These are phyloP conservation scores for Taiozyma onychis DNA, from an alignment of 1,139 yeast species.

Conservation along the genomic window DNA sequence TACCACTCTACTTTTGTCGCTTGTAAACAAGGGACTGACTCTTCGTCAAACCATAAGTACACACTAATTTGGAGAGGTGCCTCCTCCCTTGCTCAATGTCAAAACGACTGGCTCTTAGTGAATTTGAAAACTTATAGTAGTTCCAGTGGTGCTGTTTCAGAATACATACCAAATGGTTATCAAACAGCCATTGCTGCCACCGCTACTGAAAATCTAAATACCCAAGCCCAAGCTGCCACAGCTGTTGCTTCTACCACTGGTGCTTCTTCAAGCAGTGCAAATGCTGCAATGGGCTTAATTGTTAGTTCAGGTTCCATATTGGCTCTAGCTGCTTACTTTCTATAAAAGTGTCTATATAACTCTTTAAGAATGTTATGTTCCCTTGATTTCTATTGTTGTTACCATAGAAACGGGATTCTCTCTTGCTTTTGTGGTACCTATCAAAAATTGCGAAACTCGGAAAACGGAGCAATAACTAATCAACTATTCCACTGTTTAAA, in stretches of 20 bases:
- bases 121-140: conserved; percentile 10
- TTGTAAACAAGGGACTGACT: conserved; percentile 8
- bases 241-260: conserved; percentile 1
- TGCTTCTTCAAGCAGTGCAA: conserved; percentile 1
- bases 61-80: conserved; percentile 21
- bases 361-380: too few species aligned
- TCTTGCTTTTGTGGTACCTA: too few species aligned
- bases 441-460: too few species aligned
- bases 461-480: too few species aligned
- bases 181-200: conserved; percentile 15
- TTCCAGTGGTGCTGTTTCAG: conserved; percentile 6
- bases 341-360: background rate
- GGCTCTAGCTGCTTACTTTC: background rate
- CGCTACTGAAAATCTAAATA: conserved; percentile 15
- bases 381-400: background rate
- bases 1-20: conserved; percentile 19
- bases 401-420: background rate
- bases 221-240: conserved; percentile 11
- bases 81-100: conserved; percentile 14
- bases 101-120: conserved; percentile 15
- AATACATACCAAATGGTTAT: conserved; percentile 14
- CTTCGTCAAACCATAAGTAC: conserved; percentile 4
- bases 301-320: background rate
- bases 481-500: background rate
- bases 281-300: conserved; percentile 1